Evolutionary conservation across 2,329 filamentous ascomycete genomes (phyloP).

Genomic region (Pseudopyricularia cyperi): DNA sequence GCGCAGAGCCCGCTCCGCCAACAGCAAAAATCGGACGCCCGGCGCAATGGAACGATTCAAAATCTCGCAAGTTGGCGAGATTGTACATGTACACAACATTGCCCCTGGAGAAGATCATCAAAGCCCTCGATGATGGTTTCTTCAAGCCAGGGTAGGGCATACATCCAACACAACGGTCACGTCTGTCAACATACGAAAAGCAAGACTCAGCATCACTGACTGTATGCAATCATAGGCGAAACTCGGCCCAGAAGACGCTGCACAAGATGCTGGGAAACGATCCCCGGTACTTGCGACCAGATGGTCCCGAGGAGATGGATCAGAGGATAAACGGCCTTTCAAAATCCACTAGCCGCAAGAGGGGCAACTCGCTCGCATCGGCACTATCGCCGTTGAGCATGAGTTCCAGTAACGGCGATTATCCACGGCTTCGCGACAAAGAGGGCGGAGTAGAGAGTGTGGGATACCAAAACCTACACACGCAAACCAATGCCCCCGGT

Average conservation of each 20-base stretch:
- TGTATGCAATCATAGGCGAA: slow-evolving; percentile 25
- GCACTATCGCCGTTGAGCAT: slow-evolving; percentile 3
- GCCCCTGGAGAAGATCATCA: slow-evolving; percentile 37
- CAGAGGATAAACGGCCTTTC: slow-evolving; percentile 32
- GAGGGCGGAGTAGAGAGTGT: not conserved
- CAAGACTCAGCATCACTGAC: not conserved
- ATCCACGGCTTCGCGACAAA: not conserved
- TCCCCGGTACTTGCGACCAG: slow-evolving; percentile 42
- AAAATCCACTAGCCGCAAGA: slow-evolving; percentile 22
- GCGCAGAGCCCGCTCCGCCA: not conserved
- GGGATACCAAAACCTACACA: not conserved
- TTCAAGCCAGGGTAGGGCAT: slow-evolving; percentile 31
- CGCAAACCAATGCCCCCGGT: not conserved
- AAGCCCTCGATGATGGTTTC: slow-evolving; percentile 27
- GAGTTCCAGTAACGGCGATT: not conserved
- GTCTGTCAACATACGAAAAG: no score
- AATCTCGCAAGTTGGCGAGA: slow-evolving; percentile 38
- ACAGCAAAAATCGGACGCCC: slow-evolving; percentile 33
- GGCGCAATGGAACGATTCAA: slow-evolving; percentile 39
- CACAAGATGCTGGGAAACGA: slow-evolving; percentile 44
- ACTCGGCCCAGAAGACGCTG: slow-evolving; percentile 46
- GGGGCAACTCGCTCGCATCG: slow-evolving; percentile 1
- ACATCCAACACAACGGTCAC: not conserved
- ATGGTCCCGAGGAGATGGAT: slow-evolving; percentile 35
- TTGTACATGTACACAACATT: slow-evolving; percentile 45